Conservation (phyloP, 768 basidiomycete genomes). For the Tricholoma saponaceum region DNA sequence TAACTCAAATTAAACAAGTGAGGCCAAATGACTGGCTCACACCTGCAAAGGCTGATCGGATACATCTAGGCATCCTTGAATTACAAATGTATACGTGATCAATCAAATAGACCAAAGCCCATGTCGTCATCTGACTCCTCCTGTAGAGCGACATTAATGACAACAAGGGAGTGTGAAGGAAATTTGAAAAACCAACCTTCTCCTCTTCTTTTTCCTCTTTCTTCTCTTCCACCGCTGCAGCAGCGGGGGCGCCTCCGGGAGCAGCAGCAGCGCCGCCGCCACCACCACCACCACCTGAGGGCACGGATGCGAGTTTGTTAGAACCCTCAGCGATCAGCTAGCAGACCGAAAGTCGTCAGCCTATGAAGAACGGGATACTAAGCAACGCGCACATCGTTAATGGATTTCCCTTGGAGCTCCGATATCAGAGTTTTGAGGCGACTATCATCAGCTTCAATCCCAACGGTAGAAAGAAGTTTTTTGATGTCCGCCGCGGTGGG, state of each 20-base stretch:
- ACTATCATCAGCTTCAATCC: slow-evolving; percentile 82
- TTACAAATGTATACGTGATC: slow-evolving; percentile 17
- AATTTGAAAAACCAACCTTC: slow-evolving; percentile 49
- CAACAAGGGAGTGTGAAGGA: not conserved
- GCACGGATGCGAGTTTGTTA: slow-evolving; percentile 92
- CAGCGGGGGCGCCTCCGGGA: slow-evolving; percentile 50
- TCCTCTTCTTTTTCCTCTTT: slow-evolving; percentile 90
- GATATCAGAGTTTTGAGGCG: slow-evolving; percentile 80
- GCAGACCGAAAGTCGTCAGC: slow-evolving; percentile 5
- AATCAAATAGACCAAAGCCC: slow-evolving; percentile 99
- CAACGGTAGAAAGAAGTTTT: slow-evolving; percentile 80
- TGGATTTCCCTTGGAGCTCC: slow-evolving; percentile 88
- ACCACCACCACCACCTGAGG: slow-evolving; percentile 85
- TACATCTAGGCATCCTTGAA: not conserved
- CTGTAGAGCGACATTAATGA: slow-evolving; percentile 29
- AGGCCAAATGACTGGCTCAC: too few species aligned
- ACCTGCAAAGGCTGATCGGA: too few species aligned
- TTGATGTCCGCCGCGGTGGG: slow-evolving; percentile 87
- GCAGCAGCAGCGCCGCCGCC: slow-evolving; percentile 48
- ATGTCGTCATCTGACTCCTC: slow-evolving; percentile 98
- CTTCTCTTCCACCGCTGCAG: slow-evolving; percentile 71
- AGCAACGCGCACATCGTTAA: slow-evolving; percentile 62
- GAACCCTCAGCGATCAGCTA: slow-evolving; percentile 92
- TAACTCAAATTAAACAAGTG: too few species aligned
- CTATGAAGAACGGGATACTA: slow-evolving; percentile 9